phyloP scores from a whole-genome alignment of 371 early-diverging fungal genomes.

The Dichotomocladium elegans region DNA sequence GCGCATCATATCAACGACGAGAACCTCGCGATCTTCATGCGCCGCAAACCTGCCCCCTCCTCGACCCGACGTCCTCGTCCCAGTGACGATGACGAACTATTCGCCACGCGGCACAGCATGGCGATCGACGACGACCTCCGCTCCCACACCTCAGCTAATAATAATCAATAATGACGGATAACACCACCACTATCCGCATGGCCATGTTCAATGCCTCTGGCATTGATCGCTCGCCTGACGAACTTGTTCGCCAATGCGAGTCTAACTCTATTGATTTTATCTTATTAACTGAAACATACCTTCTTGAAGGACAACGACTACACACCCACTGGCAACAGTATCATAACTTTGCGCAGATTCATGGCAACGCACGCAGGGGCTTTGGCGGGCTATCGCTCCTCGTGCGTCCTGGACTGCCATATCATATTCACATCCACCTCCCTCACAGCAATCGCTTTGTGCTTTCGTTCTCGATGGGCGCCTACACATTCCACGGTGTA shows the following conservation, averaged over 20 bases:
- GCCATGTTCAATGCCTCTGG: neutral
- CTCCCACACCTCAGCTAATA: neutral
- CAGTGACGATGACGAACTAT: neutral
- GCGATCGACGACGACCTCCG: neutral
- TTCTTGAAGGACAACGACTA: neutral
- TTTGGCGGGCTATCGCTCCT: conserved; percentile 1
- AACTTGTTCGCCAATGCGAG: neutral
- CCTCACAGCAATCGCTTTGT: neutral
- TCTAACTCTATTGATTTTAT: neutral
- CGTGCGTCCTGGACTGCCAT: neutral
- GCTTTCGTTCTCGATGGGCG: neutral
- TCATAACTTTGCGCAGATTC: neutral
- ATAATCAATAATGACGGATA: too few relatives aligned
- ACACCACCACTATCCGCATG: neutral
- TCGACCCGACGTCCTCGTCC: neutral
- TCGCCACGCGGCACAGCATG: neutral
- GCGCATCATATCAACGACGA: neutral
- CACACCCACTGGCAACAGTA: neutral
- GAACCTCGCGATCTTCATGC: neutral
- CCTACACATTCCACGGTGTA: neutral
- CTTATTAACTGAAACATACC: neutral
- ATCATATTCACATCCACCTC: neutral
- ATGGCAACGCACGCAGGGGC: neutral
- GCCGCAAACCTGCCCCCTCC: neutral
- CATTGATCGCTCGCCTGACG: neutral